Evolutionary conservation across 2,329 filamentous ascomycete genomes (phyloP).

Genomic region (Colletotrichum sp.): DNA sequence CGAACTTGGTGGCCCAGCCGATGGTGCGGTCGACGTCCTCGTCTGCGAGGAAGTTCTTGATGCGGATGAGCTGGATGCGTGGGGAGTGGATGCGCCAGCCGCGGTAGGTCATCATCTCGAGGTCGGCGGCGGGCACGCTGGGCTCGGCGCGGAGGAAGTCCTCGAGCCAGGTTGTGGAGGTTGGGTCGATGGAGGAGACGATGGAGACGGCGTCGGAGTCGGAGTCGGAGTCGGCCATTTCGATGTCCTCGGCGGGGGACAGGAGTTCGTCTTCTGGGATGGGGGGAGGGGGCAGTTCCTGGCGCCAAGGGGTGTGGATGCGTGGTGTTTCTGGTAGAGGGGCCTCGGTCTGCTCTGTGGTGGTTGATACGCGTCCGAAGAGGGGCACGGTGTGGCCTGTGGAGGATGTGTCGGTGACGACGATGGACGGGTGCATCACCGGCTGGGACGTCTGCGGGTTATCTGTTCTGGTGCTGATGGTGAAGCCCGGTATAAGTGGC

Average conservation of each 20-base stretch:
- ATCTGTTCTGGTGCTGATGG: neutral
- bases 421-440: neutral
- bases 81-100: constrained; percentile 40
- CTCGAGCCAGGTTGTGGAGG: constrained; percentile 9
- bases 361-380: neutral
- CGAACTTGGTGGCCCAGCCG: constrained; percentile 42
- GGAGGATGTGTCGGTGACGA: neutral
- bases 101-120: constrained; percentile 29
- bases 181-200: neutral
- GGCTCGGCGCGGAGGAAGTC: constrained; percentile 16
- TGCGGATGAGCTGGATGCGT: constrained; percentile 33
- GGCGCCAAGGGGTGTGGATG: neutral
- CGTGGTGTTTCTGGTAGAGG: neutral
- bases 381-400: neutral
- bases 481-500: neutral
- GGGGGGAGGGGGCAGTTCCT: neutral
- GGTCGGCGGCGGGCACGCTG: neutral
- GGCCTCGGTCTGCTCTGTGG: neutral
- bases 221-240: neutral
- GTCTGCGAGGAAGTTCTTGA: constrained; percentile 52
- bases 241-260: neutral
- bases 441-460: neutral
- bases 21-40: constrained; percentile 49
- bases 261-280: neutral
- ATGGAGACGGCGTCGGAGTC: neutral